Conservation (phyloP, 2,329 filamentous ascomycete species). For the Shiraia sp. region DNA sequence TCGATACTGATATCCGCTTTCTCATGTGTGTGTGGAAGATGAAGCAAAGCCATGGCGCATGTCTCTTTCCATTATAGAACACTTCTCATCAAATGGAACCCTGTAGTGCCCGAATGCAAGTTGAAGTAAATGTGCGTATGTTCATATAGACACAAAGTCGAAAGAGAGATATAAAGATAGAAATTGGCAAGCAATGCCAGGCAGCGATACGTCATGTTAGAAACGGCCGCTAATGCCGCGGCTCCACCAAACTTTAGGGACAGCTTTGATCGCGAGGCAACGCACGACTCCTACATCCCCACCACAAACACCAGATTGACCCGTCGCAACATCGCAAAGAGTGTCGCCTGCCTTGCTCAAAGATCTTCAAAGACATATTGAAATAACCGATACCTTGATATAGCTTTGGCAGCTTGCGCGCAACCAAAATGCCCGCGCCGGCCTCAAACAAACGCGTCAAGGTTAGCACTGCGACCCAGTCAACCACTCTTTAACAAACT, state of each 20-base stretch:
- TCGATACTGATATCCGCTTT: too few species aligned
- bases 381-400: background rate
- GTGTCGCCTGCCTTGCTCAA: background rate
- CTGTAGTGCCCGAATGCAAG: too few species aligned
- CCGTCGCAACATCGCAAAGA: too few species aligned
- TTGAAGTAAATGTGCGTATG: too few species aligned
- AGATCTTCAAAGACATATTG: background rate
- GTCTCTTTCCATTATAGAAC: too few species aligned
- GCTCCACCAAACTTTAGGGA: constrained; percentile 2
- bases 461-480: constrained; percentile 15
- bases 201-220: constrained; percentile 1
- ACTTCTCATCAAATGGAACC: too few species aligned
- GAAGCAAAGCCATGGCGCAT: too few species aligned
- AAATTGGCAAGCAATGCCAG: background rate
- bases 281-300: background rate
- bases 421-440: constrained; percentile 55
- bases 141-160: too few species aligned
- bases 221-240: constrained; percentile 2
- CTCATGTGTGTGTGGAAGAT: too few species aligned
- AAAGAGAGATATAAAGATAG: too few species aligned
- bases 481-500: constrained; percentile 10
- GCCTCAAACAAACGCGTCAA: constrained; percentile 59
- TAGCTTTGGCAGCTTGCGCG: constrained; percentile 2
- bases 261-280: background rate
- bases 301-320: background rate